Evolutionary conservation across 768 basidiomycete genomes (phyloP), one percentile per base, ranked within the genome.

Genomic region (Leccinum arenicola): DNA sequence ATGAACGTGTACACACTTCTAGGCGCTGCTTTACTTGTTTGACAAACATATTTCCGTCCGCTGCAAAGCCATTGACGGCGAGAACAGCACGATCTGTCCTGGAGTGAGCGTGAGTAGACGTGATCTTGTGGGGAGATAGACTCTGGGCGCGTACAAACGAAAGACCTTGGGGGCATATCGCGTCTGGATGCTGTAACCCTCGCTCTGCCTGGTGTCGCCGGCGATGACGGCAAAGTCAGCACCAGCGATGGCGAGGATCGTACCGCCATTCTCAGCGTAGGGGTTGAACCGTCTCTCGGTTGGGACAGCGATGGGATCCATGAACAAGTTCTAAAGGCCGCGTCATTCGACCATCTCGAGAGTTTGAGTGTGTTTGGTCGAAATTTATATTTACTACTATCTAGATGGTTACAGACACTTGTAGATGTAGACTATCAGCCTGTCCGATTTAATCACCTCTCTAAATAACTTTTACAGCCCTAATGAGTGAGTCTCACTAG

Each of bases 161-260:
- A 95, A 97, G 59, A 98, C 94, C 76, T 98, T 96, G 47, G 94
- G 88, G 8, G 94, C 94, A 74, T 97, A 98, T 73, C 96, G 83
- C 60, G 96, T 97, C 80, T 99, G 96, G 74, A 99, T 99, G 71
- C 80, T 91, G 76, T 92, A 98, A n/a, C 96, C 96, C 72, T 95
- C 91, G 64, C 88, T 93, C 78, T 98, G 97, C 57, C 96, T 80
- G 48, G 96, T 99, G 76, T 99, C 96, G 54, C 95, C 93, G 6
- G 97, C 95, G 68, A 98, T 91, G 71, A 98, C 94, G 60, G 84
- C 84, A 74, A 98, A 98, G 73, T 95, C 91, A 49, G 85, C 83
- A 55, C 96, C 97, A 5, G 95, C 93, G 71, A 98, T 92, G 69
- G 92, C 92, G 67, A 99, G 86, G 76, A 98, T 96, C 19, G 95